Evolutionary conservation across 2,329 filamentous ascomycete species (phyloP).

Genomic region (Aspergillus cejpii): DNA sequence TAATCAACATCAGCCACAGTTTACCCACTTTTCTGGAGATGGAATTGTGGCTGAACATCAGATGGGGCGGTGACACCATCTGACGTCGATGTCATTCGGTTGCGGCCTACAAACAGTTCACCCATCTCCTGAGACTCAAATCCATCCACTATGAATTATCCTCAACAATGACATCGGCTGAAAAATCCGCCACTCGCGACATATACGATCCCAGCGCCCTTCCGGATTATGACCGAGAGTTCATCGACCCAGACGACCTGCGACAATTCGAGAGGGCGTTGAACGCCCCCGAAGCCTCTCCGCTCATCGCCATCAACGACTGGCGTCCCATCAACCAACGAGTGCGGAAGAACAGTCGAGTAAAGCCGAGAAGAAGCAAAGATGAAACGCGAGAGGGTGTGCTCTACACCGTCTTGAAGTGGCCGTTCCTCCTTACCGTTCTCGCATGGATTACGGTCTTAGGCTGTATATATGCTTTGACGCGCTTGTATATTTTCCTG

Average conservation of each 20-base stretch:
- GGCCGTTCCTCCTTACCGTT: constrained; percentile 77
- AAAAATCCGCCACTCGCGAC: constrained; percentile 34
- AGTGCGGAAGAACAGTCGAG: constrained; percentile 49
- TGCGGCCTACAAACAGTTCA: constrained; percentile 1
- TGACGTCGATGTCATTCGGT: constrained; percentile 9
- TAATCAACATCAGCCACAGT: constrained; percentile 1
- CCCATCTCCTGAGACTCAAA: too few species aligned
- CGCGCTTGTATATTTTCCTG: constrained; percentile 78
- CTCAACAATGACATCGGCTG: constrained; percentile 25
- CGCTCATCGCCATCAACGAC: constrained; percentile 85
- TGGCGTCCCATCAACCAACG: constrained; percentile 84
- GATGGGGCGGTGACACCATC: constrained; percentile 6
- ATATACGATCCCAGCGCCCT: constrained; percentile 63
- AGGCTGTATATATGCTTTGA: constrained; percentile 67
- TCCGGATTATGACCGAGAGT: constrained; percentile 74
- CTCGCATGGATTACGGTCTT: constrained; percentile 73
- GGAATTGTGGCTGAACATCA: constrained; percentile 1
- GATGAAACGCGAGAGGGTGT: constrained; percentile 95
- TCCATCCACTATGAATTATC: constrained; percentile 19
- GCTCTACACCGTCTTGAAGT: constrained; percentile 82
- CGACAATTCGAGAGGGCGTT: constrained; percentile 74
- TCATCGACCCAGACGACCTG: constrained; percentile 66
- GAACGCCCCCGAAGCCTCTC: constrained; percentile 68
- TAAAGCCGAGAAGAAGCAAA: constrained; percentile 51
- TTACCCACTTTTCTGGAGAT: neutral